Percentiles rank a stretch among this genome's conserved stretches.
phyloP scores from a whole-genome alignment of 148 eudicot genomes.

The Nepenthes gracilis region DNA sequence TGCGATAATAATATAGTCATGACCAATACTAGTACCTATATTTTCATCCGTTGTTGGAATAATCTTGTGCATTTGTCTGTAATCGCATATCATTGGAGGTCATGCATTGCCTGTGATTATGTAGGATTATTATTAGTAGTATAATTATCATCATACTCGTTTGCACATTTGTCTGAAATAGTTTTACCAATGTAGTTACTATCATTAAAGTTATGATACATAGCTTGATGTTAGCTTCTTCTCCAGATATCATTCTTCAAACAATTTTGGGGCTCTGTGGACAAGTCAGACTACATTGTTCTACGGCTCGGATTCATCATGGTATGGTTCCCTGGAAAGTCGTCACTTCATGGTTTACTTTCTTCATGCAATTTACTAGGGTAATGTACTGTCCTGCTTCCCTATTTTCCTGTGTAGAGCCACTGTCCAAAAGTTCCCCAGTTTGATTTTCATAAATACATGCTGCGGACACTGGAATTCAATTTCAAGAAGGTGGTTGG shows the following conservation, averaged over 20 bases:
- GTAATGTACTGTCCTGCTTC: neutral
- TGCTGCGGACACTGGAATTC: conserved; percentile 64
- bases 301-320: conserved; percentile 70
- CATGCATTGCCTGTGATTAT: too few relatives aligned
- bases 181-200: neutral
- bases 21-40: too few relatives aligned
- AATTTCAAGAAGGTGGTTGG: conserved; percentile 88
- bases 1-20: too few relatives aligned
- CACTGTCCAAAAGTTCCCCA: conserved; percentile 45
- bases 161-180: too few relatives aligned
- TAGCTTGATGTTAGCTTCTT: conserved; percentile 3
- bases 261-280: conserved; percentile 80
- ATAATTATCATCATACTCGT: neutral
- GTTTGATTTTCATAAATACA: conserved; percentile 68
- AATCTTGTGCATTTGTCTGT: too few relatives aligned
- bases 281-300: conserved; percentile 69
- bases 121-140: too few relatives aligned
- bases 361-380: neutral
- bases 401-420: conserved; percentile 22
- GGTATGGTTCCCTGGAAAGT: conserved; percentile 22
- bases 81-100: too few relatives aligned
- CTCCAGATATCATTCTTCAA: conserved; percentile 73
- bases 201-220: neutral
- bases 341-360: neutral
- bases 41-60: too few relatives aligned